Evolutionary conservation across 2,329 filamentous ascomycete genomes (phyloP), one percentile per base, ranked within the genome.

Genomic region (Dothideomycetidae sp.): DNA sequence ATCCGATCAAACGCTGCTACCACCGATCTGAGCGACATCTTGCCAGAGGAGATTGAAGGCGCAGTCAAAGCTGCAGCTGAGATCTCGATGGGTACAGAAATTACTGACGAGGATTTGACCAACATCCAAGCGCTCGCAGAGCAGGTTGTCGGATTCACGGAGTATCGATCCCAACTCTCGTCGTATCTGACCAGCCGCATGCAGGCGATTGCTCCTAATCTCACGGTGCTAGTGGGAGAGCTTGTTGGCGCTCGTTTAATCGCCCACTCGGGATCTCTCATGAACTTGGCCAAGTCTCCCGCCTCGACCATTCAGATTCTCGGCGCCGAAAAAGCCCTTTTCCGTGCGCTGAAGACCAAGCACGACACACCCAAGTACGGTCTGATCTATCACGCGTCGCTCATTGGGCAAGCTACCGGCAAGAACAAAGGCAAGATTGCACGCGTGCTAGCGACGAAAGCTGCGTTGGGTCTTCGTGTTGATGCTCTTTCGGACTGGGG

Each of bases 391-490:
- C 81, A 93, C 62, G 81, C 82, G 33, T 90, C 83, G 17, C 73
- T 98, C 31, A 92, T 98, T 47, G 92, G 90, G 31, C 90, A 98
- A 66, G 90, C 90, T 18, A 93, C 83, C 13, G 90, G 90, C 53
- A 88, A 84, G 68, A 96, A 96, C 70, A 98, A 98, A 78, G 90
- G 90, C 52, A 98, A 98, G 71, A 93, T 98, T 55, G 90, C 90
- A 29, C 83, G 90, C 71, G 85, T 93, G 69, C 73, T 98, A 44
- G 81, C 90, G 33, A 81, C 88, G 49, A 96, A 96, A 70, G 78
- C 88, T 32, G 84, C 90, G 16, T 74, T 98, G 35, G 86, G 86
- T 68, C 70, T 94, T 33, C 85, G 90, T 63, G 81, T 93, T 34
- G 90, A 98, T 60, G 84, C 90, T 17, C 71, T 92, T 31, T 76